These are phyloP conservation scores for Inosperma sp. DNA, from an alignment of 768 basidiomycete species.

Conservation along the genomic window DNA sequence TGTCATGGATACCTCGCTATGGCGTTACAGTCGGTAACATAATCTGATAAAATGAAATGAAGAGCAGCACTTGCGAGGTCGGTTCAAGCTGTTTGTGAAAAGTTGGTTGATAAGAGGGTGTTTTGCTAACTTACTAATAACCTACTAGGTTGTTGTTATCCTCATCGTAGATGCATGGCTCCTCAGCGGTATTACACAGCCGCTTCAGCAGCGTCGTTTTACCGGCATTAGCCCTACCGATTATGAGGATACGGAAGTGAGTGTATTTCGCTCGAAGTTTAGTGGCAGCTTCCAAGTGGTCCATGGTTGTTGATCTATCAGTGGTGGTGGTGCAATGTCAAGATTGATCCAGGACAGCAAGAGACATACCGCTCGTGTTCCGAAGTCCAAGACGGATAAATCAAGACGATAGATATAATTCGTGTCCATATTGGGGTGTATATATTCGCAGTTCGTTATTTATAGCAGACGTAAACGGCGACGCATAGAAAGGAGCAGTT, in stretches of 20 bases:
- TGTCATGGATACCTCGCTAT: slow-evolving; percentile 34
- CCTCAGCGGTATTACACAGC: slow-evolving; percentile 33
- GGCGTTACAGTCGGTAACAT: not conserved
- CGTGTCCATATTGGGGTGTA: too few relatives aligned
- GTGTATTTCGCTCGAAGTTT: slow-evolving; percentile 18
- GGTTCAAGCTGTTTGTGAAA: slow-evolving; percentile 14
- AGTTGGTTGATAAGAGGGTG: not conserved
- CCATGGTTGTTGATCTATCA: too few relatives aligned
- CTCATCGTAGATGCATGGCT: too few relatives aligned
- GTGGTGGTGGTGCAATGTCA: too few relatives aligned
- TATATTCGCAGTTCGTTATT: too few relatives aligned
- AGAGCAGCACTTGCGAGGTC: slow-evolving; percentile 10
- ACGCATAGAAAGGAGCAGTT: too few relatives aligned
- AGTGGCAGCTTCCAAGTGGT: not conserved
- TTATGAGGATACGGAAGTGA: slow-evolving; percentile 37
- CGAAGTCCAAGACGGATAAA: too few relatives aligned
- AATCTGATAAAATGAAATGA: not conserved
- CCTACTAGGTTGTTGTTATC: slow-evolving; percentile 20
- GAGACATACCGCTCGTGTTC: too few relatives aligned
- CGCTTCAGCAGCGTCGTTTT: slow-evolving; percentile 39
- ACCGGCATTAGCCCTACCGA: slow-evolving; percentile 39
- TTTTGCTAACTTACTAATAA: not conserved
- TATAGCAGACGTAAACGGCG: too few relatives aligned
- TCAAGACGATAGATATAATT: too few relatives aligned
- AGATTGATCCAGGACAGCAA: too few relatives aligned